These are phyloP conservation scores for Orbilia ellipsospora DNA, from an alignment of 2,329 filamentous ascomycete species.

Conservation along the genomic window DNA sequence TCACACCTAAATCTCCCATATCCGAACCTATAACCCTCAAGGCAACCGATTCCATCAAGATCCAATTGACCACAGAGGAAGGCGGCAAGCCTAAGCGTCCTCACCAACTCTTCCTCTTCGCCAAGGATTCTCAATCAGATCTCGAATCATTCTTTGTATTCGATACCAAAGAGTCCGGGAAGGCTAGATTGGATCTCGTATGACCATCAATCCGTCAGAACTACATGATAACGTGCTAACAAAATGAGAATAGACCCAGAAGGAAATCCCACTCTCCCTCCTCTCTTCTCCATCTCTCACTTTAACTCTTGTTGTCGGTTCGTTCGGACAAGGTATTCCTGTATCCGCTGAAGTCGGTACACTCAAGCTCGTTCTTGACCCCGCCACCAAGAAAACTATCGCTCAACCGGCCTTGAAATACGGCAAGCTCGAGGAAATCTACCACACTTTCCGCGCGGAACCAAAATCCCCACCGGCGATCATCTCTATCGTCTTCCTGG, in stretches of 20 bases:
- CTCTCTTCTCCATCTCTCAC: conserved; percentile 76
- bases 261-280: conserved; percentile 87
- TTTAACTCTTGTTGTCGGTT: conserved; percentile 85
- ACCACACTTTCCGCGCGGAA: conserved; percentile 87
- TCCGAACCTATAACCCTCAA: conserved; percentile 74
- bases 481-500: conserved; percentile 80
- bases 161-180: conserved; percentile 81
- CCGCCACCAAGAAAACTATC: conserved; percentile 68
- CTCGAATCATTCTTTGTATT: conserved; percentile 89
- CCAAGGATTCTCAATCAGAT: conserved; percentile 78
- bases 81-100: conserved; percentile 81
- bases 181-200: conserved; percentile 86
- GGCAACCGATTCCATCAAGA: conserved; percentile 78
- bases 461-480: conserved; percentile 82
- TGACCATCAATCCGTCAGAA: conserved; percentile 2
- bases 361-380: conserved; percentile 72
- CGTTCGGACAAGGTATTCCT: conserved; percentile 79
- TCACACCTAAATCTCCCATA: conserved; percentile 71
- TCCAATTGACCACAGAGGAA: conserved; percentile 83
- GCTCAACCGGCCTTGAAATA: conserved; percentile 74
- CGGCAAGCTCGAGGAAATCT: conserved; percentile 83
- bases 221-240: too few relatives aligned
- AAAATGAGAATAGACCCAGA: conserved; percentile 73
- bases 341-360: conserved; percentile 72
- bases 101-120: conserved; percentile 90